These are phyloP conservation scores for Cardamine resedifolia DNA, from an alignment of 345 rosid species.

Conservation along the genomic window DNA sequence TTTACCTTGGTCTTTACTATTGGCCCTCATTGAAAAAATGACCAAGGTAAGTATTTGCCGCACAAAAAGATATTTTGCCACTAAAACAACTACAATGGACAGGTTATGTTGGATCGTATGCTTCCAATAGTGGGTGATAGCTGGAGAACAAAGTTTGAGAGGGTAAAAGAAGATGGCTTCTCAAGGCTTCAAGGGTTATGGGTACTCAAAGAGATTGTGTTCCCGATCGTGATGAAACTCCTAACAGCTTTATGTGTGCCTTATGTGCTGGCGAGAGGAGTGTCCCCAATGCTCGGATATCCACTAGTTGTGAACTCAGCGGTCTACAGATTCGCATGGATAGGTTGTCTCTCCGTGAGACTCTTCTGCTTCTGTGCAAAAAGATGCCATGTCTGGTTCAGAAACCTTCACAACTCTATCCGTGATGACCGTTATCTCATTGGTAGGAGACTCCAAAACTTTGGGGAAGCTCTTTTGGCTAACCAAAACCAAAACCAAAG, in stretches of 20 bases:
- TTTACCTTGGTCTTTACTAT: too few species aligned
- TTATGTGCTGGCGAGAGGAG: conserved; percentile 85
- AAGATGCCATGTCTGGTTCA: conserved; percentile 91
- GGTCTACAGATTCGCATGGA: conserved; percentile 95
- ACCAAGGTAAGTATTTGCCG: too few species aligned
- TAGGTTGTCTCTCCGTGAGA: conserved; percentile 86
- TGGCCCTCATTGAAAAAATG: too few species aligned
- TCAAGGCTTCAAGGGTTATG: conserved; percentile 90
- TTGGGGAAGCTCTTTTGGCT: too few species aligned
- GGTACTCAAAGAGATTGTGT: conserved; percentile 88
- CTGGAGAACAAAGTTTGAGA: conserved; percentile 89
- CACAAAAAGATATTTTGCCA: background rate
- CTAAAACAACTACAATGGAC: conserved; percentile 14
- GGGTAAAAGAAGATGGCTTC: conserved; percentile 96
- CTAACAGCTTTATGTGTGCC: conserved; percentile 95
- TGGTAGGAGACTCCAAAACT: conserved; percentile 95
- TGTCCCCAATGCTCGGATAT: conserved; percentile 89
- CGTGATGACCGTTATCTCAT: conserved; percentile 93
- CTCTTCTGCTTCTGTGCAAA: conserved; percentile 75
- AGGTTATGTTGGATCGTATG: conserved; percentile 99
- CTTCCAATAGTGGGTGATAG: conserved; percentile 91
- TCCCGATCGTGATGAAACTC: conserved; percentile 91
- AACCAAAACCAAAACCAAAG: too few species aligned
- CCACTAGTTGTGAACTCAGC: conserved; percentile 92
- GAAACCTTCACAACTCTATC: conserved; percentile 97